phyloP scores from a whole-genome alignment of 352 stramenopile genomes.

The Pythium aphanidermatum region DNA sequence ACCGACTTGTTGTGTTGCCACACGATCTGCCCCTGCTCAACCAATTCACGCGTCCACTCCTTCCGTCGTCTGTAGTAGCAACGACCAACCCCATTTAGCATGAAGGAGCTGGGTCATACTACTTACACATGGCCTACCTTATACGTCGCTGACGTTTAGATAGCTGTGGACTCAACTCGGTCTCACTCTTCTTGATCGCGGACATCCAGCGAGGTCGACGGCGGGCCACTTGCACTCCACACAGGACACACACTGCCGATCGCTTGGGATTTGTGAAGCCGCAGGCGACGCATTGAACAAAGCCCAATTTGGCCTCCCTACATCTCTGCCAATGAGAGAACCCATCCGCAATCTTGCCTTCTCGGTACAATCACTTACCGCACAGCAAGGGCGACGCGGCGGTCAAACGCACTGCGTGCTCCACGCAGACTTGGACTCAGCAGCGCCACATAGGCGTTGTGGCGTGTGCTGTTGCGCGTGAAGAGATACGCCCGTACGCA shows the following conservation, averaged over 20 bases:
- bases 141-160: conserved; percentile 3
- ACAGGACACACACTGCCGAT: conserved; percentile 9
- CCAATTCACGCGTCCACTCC: conserved; percentile 10
- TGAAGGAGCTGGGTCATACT: not conserved
- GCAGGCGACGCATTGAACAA: conserved; percentile 2
- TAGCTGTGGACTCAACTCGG: not conserved
- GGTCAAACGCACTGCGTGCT: conserved; percentile 13
- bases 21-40: not conserved
- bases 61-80: conserved; percentile 5
- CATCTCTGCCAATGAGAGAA: not conserved
- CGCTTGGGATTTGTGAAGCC: conserved; percentile 14
- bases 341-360: not conserved
- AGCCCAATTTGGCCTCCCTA: conserved; percentile 15
- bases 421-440: conserved; percentile 12
- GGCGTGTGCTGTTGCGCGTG: no score
- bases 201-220: no score
- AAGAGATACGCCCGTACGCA: no score
- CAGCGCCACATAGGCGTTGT: conserved; percentile 16
- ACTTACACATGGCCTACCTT: not conserved
- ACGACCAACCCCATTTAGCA: not conserved
- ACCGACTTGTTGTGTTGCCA: conserved; percentile 10
- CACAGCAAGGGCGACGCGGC: conserved; percentile 13
- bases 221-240: no score
- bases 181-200: not conserved
- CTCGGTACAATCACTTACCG: conserved; percentile 3